phyloP scores from a whole-genome alignment of 208 protist species.

The Balamuthia mandrillaris region DNA sequence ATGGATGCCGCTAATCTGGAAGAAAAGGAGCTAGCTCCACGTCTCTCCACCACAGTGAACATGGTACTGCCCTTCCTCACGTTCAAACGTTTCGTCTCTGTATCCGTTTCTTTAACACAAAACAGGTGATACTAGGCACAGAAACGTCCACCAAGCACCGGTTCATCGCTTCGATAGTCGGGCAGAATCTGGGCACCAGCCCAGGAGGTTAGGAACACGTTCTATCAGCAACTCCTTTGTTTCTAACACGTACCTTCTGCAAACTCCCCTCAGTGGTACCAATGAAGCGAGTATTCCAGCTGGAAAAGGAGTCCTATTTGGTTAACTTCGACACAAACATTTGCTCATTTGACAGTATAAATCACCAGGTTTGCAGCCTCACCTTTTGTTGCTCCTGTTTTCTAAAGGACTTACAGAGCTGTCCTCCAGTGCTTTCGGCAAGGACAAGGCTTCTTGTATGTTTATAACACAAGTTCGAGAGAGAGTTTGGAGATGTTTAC shows the following conservation, averaged over 20 bases:
- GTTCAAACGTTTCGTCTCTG: too few relatives aligned
- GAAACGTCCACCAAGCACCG: not conserved
- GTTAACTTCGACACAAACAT: not conserved
- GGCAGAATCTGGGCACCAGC: not conserved
- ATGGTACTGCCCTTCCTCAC: too few relatives aligned
- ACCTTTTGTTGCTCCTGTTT: not conserved
- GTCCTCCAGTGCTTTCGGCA: not conserved
- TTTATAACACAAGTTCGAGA: constrained; percentile 43
- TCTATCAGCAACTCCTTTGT: not conserved
- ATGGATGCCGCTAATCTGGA: too few relatives aligned
- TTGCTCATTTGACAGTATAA: not conserved
- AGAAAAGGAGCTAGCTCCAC: too few relatives aligned
- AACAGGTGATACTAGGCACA: not conserved
- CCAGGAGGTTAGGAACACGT: not conserved
- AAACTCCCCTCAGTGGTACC: not conserved
- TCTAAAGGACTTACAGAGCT: not conserved
- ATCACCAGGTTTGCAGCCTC: not conserved
- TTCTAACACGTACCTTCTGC: not conserved
- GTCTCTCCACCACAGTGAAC: too few relatives aligned
- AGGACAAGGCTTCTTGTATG: constrained; percentile 43
- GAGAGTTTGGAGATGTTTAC: constrained; percentile 38
- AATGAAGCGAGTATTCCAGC: not conserved
- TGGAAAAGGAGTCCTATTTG: not conserved
- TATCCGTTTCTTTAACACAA: too few relatives aligned
- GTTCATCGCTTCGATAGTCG: not conserved